Conservation (phyloP, 2,329 filamentous ascomycete genomes). For the Aspergillus aculeatus region DNA sequence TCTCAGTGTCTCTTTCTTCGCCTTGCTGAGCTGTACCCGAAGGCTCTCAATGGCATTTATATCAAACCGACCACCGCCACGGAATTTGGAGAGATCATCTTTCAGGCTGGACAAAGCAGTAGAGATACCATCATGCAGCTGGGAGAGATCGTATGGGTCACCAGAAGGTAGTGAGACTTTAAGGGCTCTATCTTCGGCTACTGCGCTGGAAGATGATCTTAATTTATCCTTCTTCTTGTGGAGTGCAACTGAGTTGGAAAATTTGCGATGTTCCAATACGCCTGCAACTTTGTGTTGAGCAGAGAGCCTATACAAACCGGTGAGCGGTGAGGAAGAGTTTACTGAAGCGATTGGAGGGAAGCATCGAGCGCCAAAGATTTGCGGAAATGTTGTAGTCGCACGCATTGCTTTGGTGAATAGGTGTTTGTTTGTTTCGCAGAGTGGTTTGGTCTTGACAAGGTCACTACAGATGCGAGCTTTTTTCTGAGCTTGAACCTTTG, state of each 20-base stretch:
- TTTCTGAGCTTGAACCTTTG: too few species aligned
- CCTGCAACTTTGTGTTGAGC: not conserved
- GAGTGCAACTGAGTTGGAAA: slow-evolving; percentile 44
- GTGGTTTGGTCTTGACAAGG: too few species aligned
- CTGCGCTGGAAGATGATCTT: slow-evolving; percentile 42
- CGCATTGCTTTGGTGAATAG: not conserved
- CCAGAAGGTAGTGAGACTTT: slow-evolving; percentile 34
- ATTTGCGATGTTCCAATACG: slow-evolving; percentile 23
- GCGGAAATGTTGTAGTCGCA: not conserved
- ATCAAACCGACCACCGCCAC: slow-evolving; percentile 62
- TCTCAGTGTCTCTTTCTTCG: slow-evolving; percentile 50
- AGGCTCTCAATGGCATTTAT: slow-evolving; percentile 61
- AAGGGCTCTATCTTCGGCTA: slow-evolving; percentile 30
- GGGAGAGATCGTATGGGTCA: slow-evolving; percentile 62
- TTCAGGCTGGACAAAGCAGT: slow-evolving; percentile 57
- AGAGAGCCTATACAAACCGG: not conserved
- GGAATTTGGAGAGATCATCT: slow-evolving; percentile 61
- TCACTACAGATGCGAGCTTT: too few species aligned
- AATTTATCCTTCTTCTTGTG: slow-evolving; percentile 57
- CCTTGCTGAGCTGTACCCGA: slow-evolving; percentile 58
- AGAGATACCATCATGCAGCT: slow-evolving; percentile 56
- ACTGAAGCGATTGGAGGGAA: not conserved
- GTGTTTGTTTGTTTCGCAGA: not conserved
- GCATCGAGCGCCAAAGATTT: not conserved
- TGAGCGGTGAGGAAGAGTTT: not conserved